Conservation (phyloP, 2,329 filamentous ascomycete species). For the Paracamarosporium sp. region DNA sequence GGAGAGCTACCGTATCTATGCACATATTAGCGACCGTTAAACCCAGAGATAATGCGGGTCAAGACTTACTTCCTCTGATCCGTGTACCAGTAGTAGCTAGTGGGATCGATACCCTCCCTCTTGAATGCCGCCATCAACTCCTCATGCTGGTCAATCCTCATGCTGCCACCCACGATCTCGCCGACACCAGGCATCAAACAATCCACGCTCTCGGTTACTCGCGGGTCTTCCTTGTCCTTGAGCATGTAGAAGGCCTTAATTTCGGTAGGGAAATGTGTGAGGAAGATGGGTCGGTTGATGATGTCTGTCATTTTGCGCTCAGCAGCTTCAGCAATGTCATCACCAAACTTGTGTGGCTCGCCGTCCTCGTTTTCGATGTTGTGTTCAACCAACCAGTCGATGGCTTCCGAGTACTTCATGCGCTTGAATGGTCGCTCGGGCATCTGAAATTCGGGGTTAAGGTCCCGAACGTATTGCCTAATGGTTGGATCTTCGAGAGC, state of each 20-base stretch:
- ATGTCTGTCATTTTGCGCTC: slow-evolving; percentile 97
- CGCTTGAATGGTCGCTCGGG: slow-evolving; percentile 88
- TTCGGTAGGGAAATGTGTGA: slow-evolving; percentile 95
- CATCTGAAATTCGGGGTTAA: slow-evolving; percentile 88
- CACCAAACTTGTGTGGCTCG: slow-evolving; percentile 87
- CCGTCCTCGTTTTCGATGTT: slow-evolving; percentile 93
- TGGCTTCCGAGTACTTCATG: slow-evolving; percentile 94
- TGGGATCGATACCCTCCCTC: slow-evolving; percentile 82
- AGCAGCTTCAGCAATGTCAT: slow-evolving; percentile 97
- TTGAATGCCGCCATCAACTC: slow-evolving; percentile 86
- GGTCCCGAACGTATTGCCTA: slow-evolving; percentile 76
- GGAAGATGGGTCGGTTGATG: slow-evolving; percentile 93
- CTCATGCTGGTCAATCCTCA: slow-evolving; percentile 93
- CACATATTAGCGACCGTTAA: slow-evolving; percentile 22
- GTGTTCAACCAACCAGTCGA: slow-evolving; percentile 90
- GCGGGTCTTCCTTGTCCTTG: slow-evolving; percentile 76
- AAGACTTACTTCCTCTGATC: slow-evolving; percentile 87
- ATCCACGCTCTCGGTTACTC: slow-evolving; percentile 94
- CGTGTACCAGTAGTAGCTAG: slow-evolving; percentile 97
- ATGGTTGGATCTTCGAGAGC: slow-evolving; percentile 76
- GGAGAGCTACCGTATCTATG: slow-evolving; percentile 85
- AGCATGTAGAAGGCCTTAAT: slow-evolving; percentile 99
- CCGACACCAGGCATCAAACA: slow-evolving; percentile 90
- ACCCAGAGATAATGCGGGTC: neutral
- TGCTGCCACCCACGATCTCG: slow-evolving; percentile 94